phyloP scores from a whole-genome alignment of 2,329 filamentous ascomycete genomes.

The Stemphylium vesicarium region DNA sequence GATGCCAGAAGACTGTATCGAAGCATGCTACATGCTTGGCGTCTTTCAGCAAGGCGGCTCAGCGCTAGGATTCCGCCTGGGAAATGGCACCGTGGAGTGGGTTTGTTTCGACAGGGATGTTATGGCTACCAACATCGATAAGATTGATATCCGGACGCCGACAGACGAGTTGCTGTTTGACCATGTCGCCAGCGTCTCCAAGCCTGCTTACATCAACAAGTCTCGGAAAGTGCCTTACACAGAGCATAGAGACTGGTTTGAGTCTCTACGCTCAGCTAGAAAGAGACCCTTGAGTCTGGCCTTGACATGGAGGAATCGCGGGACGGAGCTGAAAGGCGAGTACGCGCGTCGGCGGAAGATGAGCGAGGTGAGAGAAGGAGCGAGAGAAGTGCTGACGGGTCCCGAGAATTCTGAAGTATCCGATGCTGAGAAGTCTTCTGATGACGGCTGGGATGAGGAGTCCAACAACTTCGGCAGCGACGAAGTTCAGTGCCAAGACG shows the following conservation, averaged over 20 bases:
- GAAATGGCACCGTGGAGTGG: slow-evolving; percentile 25
- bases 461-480: not conserved
- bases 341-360: not conserved
- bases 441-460: not conserved
- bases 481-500: not conserved
- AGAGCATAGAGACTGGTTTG: slow-evolving; percentile 31
- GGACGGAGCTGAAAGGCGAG: slow-evolving; percentile 7
- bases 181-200: slow-evolving; percentile 21
- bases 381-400: rapidly evolving
- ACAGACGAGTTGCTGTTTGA: slow-evolving; percentile 22
- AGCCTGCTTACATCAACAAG: slow-evolving; percentile 3
- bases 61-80: slow-evolving; percentile 29
- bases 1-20: slow-evolving; percentile 17
- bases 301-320: slow-evolving; percentile 18
- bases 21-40: slow-evolving; percentile 26
- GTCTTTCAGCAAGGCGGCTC: slow-evolving; percentile 25
- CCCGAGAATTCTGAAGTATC: not conserved
- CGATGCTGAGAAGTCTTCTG: too few species aligned
- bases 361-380: not conserved
- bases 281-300: slow-evolving; percentile 40
- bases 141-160: not conserved
- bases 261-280: slow-evolving; percentile 25
- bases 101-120: slow-evolving; percentile 24
- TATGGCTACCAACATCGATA: slow-evolving; percentile 3
- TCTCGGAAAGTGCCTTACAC: slow-evolving; percentile 8